Evolutionary conservation across 306 rosid species (phyloP), one percentile per base, ranked within the genome.

Genomic region (Mucuna pruriens): DNA sequence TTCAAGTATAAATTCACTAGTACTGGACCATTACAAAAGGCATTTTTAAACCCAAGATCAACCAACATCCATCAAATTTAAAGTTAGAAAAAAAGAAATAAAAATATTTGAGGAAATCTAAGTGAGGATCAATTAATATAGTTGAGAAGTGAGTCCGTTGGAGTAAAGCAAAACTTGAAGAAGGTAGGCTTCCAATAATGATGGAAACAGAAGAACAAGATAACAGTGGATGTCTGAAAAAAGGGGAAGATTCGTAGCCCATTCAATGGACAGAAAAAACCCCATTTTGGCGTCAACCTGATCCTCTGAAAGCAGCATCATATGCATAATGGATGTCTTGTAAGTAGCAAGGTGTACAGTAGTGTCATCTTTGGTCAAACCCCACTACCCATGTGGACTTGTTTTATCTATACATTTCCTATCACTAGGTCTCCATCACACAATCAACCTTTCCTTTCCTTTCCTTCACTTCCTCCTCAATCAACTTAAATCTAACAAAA

Each of bases 231-330:
- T 31, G 75, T 58, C 38, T 64, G 3, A 54, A 1, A 86, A 86
- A 40, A 25, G 67, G 16, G 29, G 66, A 79, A 81, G 89, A 75
- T 65, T 88, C 75, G 83, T 77, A 81, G 17, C 81, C 76, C 69
- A 86, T 69, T 78, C 49, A 61, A 62, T 84, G 81, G 58, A 85
- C 86, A 88, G 70, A 78, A 85, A 79, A 67, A 46, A 55, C 19
- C 68, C 67, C 76, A 83, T 83, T 71, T 36, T 57, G 12, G 51
- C 22, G 38, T 26, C 42, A 71, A 68, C 9, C 45, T 54, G 55
- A 46, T 62, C 60, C 69, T 39, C 68, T 62, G 63, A 77, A 63
- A 49, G 39, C 75, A 49, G 39, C 75, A 29, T 83, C 22, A 42
- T 60, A 6, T 52, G 29, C 79, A 78, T 71, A 7, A 78, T 83